These are phyloP conservation scores for Sarocladiaceae sp. DNA, from an alignment of 2,329 filamentous ascomycete species.

Conservation along the genomic window DNA sequence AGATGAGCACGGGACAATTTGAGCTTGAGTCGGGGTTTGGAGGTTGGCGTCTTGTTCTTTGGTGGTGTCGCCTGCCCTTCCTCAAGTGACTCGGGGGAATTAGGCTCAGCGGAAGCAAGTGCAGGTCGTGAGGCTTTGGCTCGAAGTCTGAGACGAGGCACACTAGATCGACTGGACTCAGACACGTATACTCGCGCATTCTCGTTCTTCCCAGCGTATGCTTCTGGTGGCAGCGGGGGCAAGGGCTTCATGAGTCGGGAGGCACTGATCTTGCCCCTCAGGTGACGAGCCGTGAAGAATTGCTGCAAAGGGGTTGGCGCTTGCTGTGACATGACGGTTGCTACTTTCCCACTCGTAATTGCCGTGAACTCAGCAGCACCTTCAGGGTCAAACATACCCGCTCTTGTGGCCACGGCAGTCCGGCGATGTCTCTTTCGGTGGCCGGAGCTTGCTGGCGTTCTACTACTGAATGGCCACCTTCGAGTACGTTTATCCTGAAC, in stretches of 20 bases:
- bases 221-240: slow-evolving; percentile 34
- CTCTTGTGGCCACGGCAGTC: slow-evolving; percentile 2
- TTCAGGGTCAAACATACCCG: slow-evolving; percentile 1
- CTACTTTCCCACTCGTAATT: no score
- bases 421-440: slow-evolving; percentile 10
- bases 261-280: slow-evolving; percentile 42
- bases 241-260: slow-evolving; percentile 47
- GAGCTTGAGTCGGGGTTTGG: slow-evolving; percentile 24
- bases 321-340: slow-evolving; percentile 10
- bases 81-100: slow-evolving; percentile 10
- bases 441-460: neutral
- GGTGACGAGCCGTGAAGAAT: slow-evolving; percentile 37
- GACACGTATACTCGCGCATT: neutral
- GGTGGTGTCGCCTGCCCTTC: slow-evolving; percentile 7
- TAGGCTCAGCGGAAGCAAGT: neutral
- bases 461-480: slow-evolving; percentile 1
- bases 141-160: neutral
- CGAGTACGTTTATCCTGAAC: neutral
- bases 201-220: neutral
- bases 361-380: no score
- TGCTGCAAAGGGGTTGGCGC: slow-evolving; percentile 33
- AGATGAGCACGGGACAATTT: slow-evolving; percentile 26
- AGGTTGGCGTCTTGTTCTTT: neutral
- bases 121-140: neutral
- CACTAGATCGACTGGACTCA: slow-evolving; percentile 8